Percentiles rank a stretch among this genome's conserved stretches.
phyloP scores from a whole-genome alignment of 805 yeast genomes.

The Kregervanrija delftensis region DNA sequence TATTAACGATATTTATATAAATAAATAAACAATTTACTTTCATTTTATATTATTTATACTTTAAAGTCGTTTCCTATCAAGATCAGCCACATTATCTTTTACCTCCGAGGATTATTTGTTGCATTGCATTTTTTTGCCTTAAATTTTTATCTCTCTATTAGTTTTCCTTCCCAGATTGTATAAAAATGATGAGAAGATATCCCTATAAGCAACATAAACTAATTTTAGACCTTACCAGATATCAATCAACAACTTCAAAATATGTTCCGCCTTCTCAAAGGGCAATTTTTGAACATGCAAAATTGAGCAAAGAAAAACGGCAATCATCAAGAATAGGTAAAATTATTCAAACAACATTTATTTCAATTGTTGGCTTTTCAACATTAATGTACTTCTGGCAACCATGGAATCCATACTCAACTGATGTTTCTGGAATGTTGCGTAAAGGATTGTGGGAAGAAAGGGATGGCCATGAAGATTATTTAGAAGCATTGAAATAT shows the following conservation, averaged over 20 bases:
- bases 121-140: no score
- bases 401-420: constrained; percentile 29
- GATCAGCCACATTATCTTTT: no score
- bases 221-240: not conserved
- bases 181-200: not conserved
- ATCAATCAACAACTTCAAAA: not conserved
- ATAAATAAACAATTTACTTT: no score
- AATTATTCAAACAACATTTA: constrained; percentile 10
- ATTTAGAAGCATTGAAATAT: constrained; percentile 56
- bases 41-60: no score
- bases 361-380: constrained; percentile 14
- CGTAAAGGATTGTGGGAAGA: constrained; percentile 83
- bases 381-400: constrained; percentile 24
- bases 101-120: no score
- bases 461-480: constrained; percentile 56
- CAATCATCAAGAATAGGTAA: constrained; percentile 11
- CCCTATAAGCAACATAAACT: not conserved
- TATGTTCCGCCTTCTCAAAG: constrained; percentile 11
- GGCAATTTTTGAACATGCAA: constrained; percentile 4
- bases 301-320: constrained; percentile 8
- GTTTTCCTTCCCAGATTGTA: no score
- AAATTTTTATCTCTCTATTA: no score
- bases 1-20: no score
- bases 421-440: constrained; percentile 56
- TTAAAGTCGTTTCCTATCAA: no score